These are phyloP conservation scores for Fallopia convolvulus DNA, from an alignment of 148 eudicot species.

Conservation along the genomic window DNA sequence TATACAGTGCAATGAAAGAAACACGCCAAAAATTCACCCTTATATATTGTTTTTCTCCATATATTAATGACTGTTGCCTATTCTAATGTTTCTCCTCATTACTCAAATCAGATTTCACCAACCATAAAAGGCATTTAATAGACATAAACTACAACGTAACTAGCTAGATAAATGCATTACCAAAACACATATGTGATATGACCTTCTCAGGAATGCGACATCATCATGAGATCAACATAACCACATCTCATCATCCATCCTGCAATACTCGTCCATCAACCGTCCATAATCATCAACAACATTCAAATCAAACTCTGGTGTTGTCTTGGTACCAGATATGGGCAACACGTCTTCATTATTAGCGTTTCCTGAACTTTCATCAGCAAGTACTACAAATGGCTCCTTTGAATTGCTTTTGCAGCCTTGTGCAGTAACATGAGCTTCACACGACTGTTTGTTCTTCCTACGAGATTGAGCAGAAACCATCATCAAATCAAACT, in stretches of 20 bases:
- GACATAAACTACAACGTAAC: too few species aligned
- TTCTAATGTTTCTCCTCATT: too few species aligned
- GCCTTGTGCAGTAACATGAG: neutral
- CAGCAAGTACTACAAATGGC: neutral
- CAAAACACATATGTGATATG: neutral
- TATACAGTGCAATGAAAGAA: too few species aligned
- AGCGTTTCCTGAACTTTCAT: neutral
- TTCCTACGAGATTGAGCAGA: neutral
- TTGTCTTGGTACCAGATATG: neutral
- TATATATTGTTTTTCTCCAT: too few species aligned
- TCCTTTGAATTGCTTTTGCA: neutral
- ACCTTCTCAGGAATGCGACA: neutral
- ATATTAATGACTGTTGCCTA: too few species aligned
- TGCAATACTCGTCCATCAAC: neutral
- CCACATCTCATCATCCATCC: slow-evolving; percentile 1
- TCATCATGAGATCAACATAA: neutral
- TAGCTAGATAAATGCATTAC: too few species aligned
- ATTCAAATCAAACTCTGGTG: neutral
- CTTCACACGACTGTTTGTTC: neutral
- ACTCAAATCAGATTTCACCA: too few species aligned
- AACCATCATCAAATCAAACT: neutral
- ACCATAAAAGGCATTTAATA: too few species aligned
- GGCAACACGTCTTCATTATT: neutral
- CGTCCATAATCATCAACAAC: neutral
- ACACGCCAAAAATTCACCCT: too few species aligned